phyloP scores from a whole-genome alignment of 2,329 filamentous ascomycete species.

The Penicillium janthinellum region DNA sequence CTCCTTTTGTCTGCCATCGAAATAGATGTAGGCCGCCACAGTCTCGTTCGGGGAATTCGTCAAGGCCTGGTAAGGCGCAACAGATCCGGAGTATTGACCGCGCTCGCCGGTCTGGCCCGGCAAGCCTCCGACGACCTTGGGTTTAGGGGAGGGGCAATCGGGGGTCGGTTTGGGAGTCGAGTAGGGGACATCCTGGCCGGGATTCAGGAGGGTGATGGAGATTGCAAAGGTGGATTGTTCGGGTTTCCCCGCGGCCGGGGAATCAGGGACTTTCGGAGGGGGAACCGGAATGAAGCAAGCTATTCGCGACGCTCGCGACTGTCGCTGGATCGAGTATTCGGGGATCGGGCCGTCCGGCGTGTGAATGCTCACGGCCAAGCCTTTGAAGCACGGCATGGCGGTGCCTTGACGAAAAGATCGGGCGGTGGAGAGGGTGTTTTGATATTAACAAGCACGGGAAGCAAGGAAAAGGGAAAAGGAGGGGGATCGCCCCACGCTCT shows the following conservation, averaged over 20 bases:
- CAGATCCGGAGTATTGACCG: constrained; percentile 57
- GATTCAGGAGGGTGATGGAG: constrained; percentile 91
- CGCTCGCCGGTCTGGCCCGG: constrained; percentile 57
- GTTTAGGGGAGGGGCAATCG: constrained; percentile 76
- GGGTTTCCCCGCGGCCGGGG: constrained; percentile 67
- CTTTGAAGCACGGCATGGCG: constrained; percentile 94
- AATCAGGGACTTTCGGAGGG: constrained; percentile 73
- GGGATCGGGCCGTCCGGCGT: constrained; percentile 75
- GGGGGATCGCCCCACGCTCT: constrained; percentile 17
- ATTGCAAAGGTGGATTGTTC: constrained; percentile 97
- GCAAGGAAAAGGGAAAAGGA: constrained; percentile 8
- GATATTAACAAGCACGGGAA: background rate
- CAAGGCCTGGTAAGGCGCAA: constrained; percentile 86
- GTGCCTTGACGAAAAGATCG: constrained; percentile 5
- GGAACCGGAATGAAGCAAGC: constrained; percentile 97
- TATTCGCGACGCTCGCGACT: constrained; percentile 87
- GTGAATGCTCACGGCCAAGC: constrained; percentile 97
- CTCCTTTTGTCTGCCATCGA: constrained; percentile 91
- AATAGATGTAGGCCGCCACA: constrained; percentile 98
- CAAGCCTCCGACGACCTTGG: constrained; percentile 76
- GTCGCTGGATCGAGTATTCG: constrained; percentile 93
- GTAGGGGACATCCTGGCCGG: constrained; percentile 86
- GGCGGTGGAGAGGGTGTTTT: background rate
- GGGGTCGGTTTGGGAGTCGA: constrained; percentile 80
- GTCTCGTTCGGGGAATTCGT: constrained; percentile 95